Evolutionary conservation across 352 stramenopile species (phyloP), one percentile per base, ranked within the genome.

Genomic region (Globisporangium uncinulatum): DNA sequence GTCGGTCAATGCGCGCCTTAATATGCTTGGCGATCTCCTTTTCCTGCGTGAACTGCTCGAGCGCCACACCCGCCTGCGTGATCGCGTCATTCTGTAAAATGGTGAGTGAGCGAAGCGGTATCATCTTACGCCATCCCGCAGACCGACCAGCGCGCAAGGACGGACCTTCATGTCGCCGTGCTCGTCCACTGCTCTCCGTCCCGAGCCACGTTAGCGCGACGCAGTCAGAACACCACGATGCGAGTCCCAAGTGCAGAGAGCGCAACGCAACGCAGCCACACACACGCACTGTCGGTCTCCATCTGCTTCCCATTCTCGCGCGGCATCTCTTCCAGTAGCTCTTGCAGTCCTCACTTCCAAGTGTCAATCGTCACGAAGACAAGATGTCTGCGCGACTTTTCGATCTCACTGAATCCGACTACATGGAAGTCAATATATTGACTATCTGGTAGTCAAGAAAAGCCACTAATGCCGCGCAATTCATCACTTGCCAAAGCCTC

Each of bases 91-190:
- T 89, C 73, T 86, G 31, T 49, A 29, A 29, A 29, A 4, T 29
- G 24, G 24, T 4, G 24, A 29, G 24, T 29, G 24, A 29, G 24
- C 4, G 24, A 29, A 29, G 24, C 24, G 24, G 24, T 29, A 29
- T 29, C 24, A 29, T 29, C 24, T 29, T 29, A 29, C 24, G 24
- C 4, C 24, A 29, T 29, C 6, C 13, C 1, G 43, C 17, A 48
- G 5, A 10, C 17, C 17, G 29, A 4, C 24, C 24, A 29, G 43
- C 43, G 43, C 17, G 17, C 6, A 14, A 8, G 21, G 11, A 29
- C 39, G 29, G 14, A 83, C 76, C 72, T 92, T 92, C 79, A 90
- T 88, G 51, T 92, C 77, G 9, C 79, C 79, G 56, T 92, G 82
- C 56, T 92, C 82, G 64, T 92, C 82, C 82, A 92, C 82, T 92